Evolutionary conservation across 2,329 filamentous ascomycete species (phyloP).

Genomic region (Penicillium sp.): DNA sequence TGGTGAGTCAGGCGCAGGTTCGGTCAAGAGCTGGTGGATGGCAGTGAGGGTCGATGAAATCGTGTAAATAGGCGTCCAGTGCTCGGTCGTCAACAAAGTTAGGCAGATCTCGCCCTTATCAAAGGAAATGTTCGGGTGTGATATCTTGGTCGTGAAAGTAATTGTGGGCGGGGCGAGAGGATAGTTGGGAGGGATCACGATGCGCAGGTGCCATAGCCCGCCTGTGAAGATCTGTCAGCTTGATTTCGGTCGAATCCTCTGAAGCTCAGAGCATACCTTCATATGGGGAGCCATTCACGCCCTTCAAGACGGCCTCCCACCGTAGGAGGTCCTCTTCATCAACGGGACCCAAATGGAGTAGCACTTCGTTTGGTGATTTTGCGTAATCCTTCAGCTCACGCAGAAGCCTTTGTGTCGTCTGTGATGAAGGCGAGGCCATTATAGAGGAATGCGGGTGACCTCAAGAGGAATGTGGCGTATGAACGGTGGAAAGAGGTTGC

Average conservation of each 20-base stretch:
- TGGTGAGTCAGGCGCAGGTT: conserved; percentile 48
- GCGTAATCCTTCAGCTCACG: conserved; percentile 61
- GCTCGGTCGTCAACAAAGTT: conserved; percentile 69
- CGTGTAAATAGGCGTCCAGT: conserved; percentile 85
- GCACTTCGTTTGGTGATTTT: conserved; percentile 55
- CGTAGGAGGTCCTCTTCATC: conserved; percentile 58
- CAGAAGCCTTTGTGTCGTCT: conserved; percentile 58
- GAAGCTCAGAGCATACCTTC: conserved; percentile 47
- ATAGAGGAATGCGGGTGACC: conserved; percentile 6
- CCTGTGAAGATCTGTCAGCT: conserved; percentile 35
- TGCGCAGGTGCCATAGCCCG: conserved; percentile 79
- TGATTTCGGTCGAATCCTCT: not conserved
- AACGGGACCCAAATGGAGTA: conserved; percentile 56
- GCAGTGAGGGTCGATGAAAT: conserved; percentile 53
- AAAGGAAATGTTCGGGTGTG: conserved; percentile 77
- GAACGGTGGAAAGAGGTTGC: not conserved
- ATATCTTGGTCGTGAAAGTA: conserved; percentile 76
- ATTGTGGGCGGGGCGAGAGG: conserved; percentile 75
- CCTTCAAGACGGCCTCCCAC: conserved; percentile 61
- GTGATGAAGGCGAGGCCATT: conserved; percentile 28
- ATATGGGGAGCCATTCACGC: conserved; percentile 58
- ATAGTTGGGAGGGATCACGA: conserved; percentile 74
- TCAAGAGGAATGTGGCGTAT: conserved; percentile 1
- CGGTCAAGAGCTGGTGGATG: conserved; percentile 47
- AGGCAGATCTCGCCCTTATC: conserved; percentile 88